Base-by-base conservation (phyloP, 441 rosid species). In the Corymbia citriodora region DNA sequence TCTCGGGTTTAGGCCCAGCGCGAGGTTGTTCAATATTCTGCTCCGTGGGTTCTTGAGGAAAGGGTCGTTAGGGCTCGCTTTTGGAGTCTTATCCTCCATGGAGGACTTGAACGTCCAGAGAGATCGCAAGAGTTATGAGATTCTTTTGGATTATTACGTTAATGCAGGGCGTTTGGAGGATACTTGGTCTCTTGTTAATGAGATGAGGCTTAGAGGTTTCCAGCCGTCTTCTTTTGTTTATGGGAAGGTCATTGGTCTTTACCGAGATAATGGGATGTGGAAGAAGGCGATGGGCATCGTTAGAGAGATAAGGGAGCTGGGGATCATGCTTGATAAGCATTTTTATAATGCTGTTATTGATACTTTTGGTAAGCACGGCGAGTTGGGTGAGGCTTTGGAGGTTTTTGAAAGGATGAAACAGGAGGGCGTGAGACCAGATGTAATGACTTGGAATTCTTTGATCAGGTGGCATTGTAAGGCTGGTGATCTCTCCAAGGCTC, bases 191-290 rank as follows among this genome's bases (percentile, higher is more conserved):
- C 88, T 94, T 33, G 93, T 96, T 81, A 94, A 93, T 85, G 95
- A 93, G 91, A 96, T 96, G 98, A 93, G 90, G 92, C 89, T 55
- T 88, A 92, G 88, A 25, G 94, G 94, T 90, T 90, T 94, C 88
- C 87, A 16, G 12, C 90, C 92, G 89, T 93, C 74, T 90, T 95
- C 96, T 2, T 95, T 95, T 79, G 95, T 93, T 63, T 95, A 93
- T 81, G 88, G 96, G 88, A 95, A 92, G 93, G 92, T 96, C 90
- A 95, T 96, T 88, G 93, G 95, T 88, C 93, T 96, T 79, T 96
- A 96, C 90, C 93, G 97, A 92, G 96, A 96, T 88, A 96, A 96
- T 45, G 98, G 98, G 23, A 96, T 96, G 98, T 95, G 98, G 96
- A 96, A 94, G 95, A 96, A 96, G 93, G 98, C 96, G 4, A 82